Percentiles rank a stretch among this genome's conserved stretches.
Evolutionary conservation across 495 filamentous ascomycete genomes (phyloP).

Genomic region (Peziza echinospora): DNA sequence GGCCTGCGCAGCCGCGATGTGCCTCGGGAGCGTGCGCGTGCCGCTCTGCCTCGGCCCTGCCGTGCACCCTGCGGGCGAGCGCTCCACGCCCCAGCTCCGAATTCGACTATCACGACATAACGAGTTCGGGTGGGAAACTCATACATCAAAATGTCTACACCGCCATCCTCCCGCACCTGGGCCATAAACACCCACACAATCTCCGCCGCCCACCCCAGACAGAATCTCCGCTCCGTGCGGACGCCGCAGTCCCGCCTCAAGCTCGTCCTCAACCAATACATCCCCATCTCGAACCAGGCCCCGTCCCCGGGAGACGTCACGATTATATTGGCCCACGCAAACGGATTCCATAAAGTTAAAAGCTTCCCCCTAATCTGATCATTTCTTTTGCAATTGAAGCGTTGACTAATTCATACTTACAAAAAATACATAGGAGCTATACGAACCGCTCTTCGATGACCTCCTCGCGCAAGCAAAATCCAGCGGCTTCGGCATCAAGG

Average conservation of each 20-base stretch:
- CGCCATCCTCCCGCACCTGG: neutral
- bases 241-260: conserved; percentile 45
- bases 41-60: too few species aligned
- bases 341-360: conserved; percentile 79
- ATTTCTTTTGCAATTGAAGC: too few species aligned
- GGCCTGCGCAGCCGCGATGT: too few species aligned
- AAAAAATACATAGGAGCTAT: conserved; percentile 67
- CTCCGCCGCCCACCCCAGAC: conserved; percentile 37
- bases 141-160: too few species aligned
- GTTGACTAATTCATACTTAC: too few species aligned
- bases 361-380: too few species aligned
- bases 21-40: too few species aligned
- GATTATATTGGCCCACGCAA: conserved; percentile 65
- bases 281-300: conserved; percentile 25
- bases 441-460: conserved; percentile 74
- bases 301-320: conserved; percentile 55
- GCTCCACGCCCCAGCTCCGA: too few species aligned
- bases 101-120: too few species aligned
- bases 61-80: too few species aligned
- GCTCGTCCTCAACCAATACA: conserved; percentile 68
- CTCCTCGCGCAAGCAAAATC: conserved; percentile 32
- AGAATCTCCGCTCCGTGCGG: conserved; percentile 35
- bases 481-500: conserved; percentile 45
- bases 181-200: conserved; percentile 9
- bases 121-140: too few species aligned